A percentile compares a stretch with the other conserved stretches of the same genome.
phyloP scores from a whole-genome alignment of 2,329 filamentous ascomycete genomes.

The Ceratocystis colombiana region DNA sequence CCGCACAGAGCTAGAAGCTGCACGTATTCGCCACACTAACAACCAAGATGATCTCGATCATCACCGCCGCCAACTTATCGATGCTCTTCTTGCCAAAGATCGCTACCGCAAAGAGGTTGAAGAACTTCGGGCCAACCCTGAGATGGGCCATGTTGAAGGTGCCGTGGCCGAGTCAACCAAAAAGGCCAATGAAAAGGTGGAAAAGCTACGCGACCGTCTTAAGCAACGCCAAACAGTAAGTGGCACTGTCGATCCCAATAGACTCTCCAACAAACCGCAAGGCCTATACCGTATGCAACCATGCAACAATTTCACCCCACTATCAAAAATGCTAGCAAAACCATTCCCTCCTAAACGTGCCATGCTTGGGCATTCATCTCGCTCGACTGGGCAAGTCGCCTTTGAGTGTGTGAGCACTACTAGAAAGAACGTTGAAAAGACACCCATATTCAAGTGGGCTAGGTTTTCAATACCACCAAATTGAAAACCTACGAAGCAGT shows the following conservation, averaged over 20 bases:
- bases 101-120: constrained; percentile 47
- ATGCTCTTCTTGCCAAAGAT: constrained; percentile 51
- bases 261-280: constrained; percentile 13
- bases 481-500: neutral
- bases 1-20: constrained; percentile 46
- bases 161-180: constrained; percentile 33
- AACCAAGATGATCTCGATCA: constrained; percentile 45
- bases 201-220: constrained; percentile 47
- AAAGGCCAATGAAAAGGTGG: constrained; percentile 44
- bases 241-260: constrained; percentile 25
- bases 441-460: neutral
- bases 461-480: neutral
- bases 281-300: constrained; percentile 15
- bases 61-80: constrained; percentile 50
- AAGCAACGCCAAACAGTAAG: constrained; percentile 52
- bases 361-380: constrained; percentile 18
- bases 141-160: constrained; percentile 31
- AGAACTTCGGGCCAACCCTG: constrained; percentile 33
- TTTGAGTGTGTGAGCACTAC: constrained; percentile 22
- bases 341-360: constrained; percentile 14
- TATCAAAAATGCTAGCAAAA: constrained; percentile 6
- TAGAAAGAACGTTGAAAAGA: too few species aligned
- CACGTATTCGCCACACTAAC: constrained; percentile 43
- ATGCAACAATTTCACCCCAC: constrained; percentile 18
- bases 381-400: constrained; percentile 23